Evolutionary conservation across 441 rosid genomes (phyloP).

Genomic region (Mallotus japonicus): DNA sequence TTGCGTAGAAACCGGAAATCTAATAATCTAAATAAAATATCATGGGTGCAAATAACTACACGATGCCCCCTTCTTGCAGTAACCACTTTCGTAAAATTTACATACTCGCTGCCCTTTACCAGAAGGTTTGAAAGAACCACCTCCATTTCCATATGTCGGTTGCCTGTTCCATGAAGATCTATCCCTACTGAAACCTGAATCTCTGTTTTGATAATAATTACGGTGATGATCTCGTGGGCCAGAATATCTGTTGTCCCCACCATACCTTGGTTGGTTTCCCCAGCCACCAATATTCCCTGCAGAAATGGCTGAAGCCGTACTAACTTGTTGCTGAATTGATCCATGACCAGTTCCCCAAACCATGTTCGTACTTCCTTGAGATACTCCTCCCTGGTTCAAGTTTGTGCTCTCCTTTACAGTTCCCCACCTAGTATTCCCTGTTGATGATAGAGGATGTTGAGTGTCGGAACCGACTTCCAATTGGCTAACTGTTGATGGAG

Average conservation of each 20-base stretch:
- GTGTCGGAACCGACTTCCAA: slow-evolving; percentile 38
- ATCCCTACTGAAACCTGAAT: slow-evolving; percentile 44
- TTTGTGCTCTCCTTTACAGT: slow-evolving; percentile 36
- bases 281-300: slow-evolving; percentile 34
- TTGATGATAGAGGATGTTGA: slow-evolving; percentile 27
- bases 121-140: slow-evolving; percentile 46
- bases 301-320: slow-evolving; percentile 25
- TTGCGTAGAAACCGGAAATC: slow-evolving; percentile 9
- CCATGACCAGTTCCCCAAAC: slow-evolving; percentile 35
- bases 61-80: slow-evolving; percentile 80
- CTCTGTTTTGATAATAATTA: slow-evolving; percentile 34
- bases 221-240: slow-evolving; percentile 44
- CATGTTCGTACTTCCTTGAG: slow-evolving; percentile 30
- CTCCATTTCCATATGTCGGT: slow-evolving; percentile 50
- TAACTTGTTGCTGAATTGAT: slow-evolving; percentile 27
- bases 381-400: slow-evolving; percentile 28
- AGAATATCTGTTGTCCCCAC: slow-evolving; percentile 38
- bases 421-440: slow-evolving; percentile 27
- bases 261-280: slow-evolving; percentile 50
- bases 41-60: slow-evolving; percentile 84
- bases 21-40: slow-evolving; percentile 14
- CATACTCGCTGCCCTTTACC: slow-evolving; percentile 78
- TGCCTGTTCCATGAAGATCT: slow-evolving; percentile 52
- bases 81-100: slow-evolving; percentile 78
- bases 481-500: slow-evolving; percentile 28